These are phyloP conservation scores for Candida schatavii DNA, from an alignment of 805 yeast species.

Conservation along the genomic window DNA sequence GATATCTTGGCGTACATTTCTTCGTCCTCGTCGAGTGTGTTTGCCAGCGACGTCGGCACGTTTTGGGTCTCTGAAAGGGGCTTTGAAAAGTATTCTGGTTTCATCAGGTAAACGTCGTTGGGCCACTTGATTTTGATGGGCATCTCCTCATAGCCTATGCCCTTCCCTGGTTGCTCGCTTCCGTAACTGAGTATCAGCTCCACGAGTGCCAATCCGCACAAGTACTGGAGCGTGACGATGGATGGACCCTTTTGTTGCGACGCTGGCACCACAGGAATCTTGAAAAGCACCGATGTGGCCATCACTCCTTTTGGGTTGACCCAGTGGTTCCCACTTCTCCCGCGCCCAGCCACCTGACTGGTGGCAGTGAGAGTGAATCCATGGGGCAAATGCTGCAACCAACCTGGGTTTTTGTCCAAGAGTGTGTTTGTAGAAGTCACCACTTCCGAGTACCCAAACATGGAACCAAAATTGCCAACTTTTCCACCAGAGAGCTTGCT, in stretches of 20 bases:
- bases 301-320: conserved; percentile 90
- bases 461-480: conserved; percentile 50
- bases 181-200: conserved; percentile 70
- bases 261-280: conserved; percentile 48
- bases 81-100: conserved; percentile 51
- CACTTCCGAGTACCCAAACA: conserved; percentile 78
- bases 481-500: conserved; percentile 22
- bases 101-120: conserved; percentile 78
- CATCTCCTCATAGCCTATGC: conserved; percentile 63
- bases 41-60: neutral
- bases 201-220: conserved; percentile 78
- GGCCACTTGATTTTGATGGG: conserved; percentile 95
- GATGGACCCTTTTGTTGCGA: conserved; percentile 43
- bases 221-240: conserved; percentile 82
- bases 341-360: conserved; percentile 86
- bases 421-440: conserved; percentile 83
- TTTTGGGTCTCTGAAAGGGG: conserved; percentile 10
- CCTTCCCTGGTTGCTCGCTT: conserved; percentile 28
- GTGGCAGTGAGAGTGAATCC: conserved; percentile 74
- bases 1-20: conserved; percentile 73
- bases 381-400: conserved; percentile 60
- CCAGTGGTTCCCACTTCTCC: conserved; percentile 95
- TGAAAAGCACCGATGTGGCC: conserved; percentile 72
- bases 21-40: conserved; percentile 45
- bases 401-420: conserved; percentile 65